phyloP scores from a whole-genome alignment of 768 basidiomycete species.

The Multifurca ochricompacta region DNA sequence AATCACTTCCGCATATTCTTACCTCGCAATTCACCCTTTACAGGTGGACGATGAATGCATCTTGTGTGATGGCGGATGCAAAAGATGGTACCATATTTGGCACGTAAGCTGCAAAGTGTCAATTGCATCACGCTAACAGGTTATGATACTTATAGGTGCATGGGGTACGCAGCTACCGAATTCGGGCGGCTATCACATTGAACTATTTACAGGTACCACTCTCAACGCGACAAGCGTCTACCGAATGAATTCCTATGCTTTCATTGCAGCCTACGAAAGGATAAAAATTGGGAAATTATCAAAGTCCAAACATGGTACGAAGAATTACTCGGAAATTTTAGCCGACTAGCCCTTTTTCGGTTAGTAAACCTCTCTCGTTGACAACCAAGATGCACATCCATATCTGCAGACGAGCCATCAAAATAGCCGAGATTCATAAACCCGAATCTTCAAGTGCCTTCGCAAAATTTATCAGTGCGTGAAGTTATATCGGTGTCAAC shows the following conservation, averaged over 20 bases:
- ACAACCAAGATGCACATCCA: not conserved
- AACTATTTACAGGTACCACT: constrained; percentile 48
- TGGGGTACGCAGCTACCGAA: constrained; percentile 37
- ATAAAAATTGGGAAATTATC: constrained; percentile 65
- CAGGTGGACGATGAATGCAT: constrained; percentile 43
- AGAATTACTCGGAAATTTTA: constrained; percentile 54
- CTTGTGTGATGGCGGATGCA: constrained; percentile 68
- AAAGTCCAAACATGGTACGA: constrained; percentile 47
- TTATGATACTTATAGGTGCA: constrained; percentile 38
- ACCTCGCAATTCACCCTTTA: constrained; percentile 25
- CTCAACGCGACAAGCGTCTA: constrained; percentile 46
- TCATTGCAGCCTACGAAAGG: constrained; percentile 43
- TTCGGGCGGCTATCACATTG: not conserved
- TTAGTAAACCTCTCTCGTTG: constrained; percentile 22
- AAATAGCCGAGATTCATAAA: constrained; percentile 48
- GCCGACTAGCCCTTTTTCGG: constrained; percentile 68
- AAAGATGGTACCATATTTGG: constrained; percentile 73
- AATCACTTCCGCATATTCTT: not conserved
- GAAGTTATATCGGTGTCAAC: not conserved
- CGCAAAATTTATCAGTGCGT: constrained; percentile 51
- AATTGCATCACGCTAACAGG: not conserved
- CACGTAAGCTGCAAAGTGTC: constrained; percentile 27
- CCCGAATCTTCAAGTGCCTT: constrained; percentile 42
- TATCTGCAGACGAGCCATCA: constrained; percentile 52
- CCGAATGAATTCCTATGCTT: constrained; percentile 62